Base-by-base conservation (phyloP, 129 eudicot genomes). In the Helianthus annuus region DNA sequence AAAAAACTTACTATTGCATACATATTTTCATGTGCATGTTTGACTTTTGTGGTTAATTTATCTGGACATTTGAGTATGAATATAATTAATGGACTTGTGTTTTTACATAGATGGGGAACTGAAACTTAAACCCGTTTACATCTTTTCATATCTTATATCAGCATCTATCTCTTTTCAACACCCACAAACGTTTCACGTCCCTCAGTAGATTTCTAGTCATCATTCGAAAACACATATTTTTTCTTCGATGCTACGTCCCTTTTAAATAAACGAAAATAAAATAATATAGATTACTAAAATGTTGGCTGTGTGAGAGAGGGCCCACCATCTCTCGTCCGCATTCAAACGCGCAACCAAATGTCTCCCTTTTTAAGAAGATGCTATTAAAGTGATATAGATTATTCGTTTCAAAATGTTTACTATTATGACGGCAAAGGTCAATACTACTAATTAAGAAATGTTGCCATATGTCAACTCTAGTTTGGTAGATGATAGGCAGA, bases 401-500 rank as follows among this genome's bases (percentile, higher is more conserved):
- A 19, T 19, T 19, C 22, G 22, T 19, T 19, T 19, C 22, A 19
- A 19, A 19, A 19, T 0, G 22, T 19, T 19, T 19, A 44, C 34
- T 64, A 38, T 6, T 4, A 4, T 65, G 72, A 65, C 66, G 16
- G 6, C 36, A 54, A 10, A 67, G 16, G 68, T 76, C 80, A 45
- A 55, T 9, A 10, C n/a, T 56, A 29, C 3, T 56, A 52, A 27
- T 57, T 17, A 74, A 38, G 52, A 66, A 53, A 29, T 55, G 57
- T 66, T 19, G 79, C 56, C 66, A 10, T 55, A 24, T 75, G 51
- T 55, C 79, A 75, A 5, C 7, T 66, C 6, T 64, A 22, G 52
- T 6, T 74, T 49, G 39, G 44, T 39, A 39, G 44, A 6, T 39
- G 44, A 7, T 70, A 5, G 44, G 66, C 66, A 54, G 66, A 24